Conservation (phyloP, 768 basidiomycete genomes). For the Suillus subaureus region DNA sequence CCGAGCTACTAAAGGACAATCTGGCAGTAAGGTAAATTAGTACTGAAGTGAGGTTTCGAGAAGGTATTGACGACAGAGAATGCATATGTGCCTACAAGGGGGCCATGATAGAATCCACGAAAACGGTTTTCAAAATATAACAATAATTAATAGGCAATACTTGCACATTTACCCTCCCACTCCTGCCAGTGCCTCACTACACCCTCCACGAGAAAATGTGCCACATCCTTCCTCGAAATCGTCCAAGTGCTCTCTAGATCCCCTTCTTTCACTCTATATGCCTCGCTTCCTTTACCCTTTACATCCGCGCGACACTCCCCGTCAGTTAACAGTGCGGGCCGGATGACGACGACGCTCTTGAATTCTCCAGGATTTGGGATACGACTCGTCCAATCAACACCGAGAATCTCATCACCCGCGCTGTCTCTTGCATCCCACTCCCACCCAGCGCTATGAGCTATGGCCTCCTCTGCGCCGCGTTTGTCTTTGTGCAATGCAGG, state of each 20-base stretch:
- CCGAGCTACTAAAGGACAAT: background rate
- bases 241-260: slow-evolving; percentile 47
- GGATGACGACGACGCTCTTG: slow-evolving; percentile 46
- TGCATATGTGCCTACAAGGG: background rate
- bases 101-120: background rate
- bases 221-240: slow-evolving; percentile 65
- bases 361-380: slow-evolving; percentile 46
- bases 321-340: slow-evolving; percentile 62
- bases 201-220: slow-evolving; percentile 61
- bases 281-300: slow-evolving; percentile 17
- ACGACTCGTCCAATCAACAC: slow-evolving; percentile 43
- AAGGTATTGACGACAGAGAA: background rate
- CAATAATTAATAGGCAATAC: slow-evolving; percentile 46
- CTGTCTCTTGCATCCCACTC: slow-evolving; percentile 52
- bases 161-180: slow-evolving; percentile 52
- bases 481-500: slow-evolving; percentile 60
- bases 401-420: slow-evolving; percentile 44
- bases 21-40: background rate
- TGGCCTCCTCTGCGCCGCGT: slow-evolving; percentile 53
- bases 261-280: slow-evolving; percentile 47
- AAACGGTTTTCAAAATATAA: background rate
- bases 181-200: slow-evolving; percentile 51
- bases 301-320: slow-evolving; percentile 45
- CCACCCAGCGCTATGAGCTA: slow-evolving; percentile 52
- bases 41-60: background rate